These are phyloP conservation scores for Agrocybe praecox DNA, from an alignment of 768 basidiomycete genomes.

Conservation along the genomic window DNA sequence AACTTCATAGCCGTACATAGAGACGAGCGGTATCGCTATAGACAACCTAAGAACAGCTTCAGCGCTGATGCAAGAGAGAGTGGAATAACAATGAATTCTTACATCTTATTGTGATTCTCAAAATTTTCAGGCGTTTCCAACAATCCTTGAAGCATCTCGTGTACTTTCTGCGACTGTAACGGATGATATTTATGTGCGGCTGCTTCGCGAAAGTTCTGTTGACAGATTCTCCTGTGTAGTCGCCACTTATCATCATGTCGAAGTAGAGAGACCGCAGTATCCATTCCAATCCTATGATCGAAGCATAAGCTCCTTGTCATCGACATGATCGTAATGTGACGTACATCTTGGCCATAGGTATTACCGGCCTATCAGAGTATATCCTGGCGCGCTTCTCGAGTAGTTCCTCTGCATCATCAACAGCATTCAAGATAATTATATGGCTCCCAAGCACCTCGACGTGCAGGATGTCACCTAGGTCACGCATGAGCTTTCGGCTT, in stretches of 20 bases:
- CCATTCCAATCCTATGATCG: conserved; percentile 30
- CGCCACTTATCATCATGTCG: conserved; percentile 38
- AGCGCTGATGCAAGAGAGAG: background rate
- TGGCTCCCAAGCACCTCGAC: too few relatives aligned
- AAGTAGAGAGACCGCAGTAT: conserved; percentile 32
- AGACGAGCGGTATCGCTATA: conserved; percentile 14
- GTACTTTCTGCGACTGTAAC: conserved; percentile 29
- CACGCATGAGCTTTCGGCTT: too few relatives aligned
- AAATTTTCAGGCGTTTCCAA: conserved; percentile 14
- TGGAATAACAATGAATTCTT: background rate
- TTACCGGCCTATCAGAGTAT: too few relatives aligned
- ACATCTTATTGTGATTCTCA: conserved; percentile 9
- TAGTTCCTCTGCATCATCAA: too few relatives aligned
- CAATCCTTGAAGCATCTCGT: conserved; percentile 30
- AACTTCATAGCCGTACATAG: conserved; percentile 20
- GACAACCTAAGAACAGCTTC: background rate
- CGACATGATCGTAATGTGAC: background rate
- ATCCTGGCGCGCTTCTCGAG: too few relatives aligned
- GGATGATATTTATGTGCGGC: conserved; percentile 25
- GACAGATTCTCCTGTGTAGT: conserved; percentile 34
- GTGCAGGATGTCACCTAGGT: too few relatives aligned
- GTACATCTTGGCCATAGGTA: background rate
- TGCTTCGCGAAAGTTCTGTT: conserved; percentile 34
- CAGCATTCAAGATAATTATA: too few relatives aligned
- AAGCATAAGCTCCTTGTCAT: background rate